Conservation (phyloP, 2,329 filamentous ascomycete species). For the Venturia effusa region DNA sequence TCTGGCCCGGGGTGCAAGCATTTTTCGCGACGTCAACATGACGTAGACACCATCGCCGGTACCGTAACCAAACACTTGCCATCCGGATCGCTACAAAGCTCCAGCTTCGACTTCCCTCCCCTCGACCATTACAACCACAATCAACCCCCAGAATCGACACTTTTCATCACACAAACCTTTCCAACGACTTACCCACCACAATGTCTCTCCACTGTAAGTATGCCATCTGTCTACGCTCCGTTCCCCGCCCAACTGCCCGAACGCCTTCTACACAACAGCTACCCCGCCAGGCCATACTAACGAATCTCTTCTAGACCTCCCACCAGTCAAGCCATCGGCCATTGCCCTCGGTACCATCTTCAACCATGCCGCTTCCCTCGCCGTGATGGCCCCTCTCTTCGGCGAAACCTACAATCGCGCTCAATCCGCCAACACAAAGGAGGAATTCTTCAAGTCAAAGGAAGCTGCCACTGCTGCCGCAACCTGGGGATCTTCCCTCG, state of each 20-base stretch:
- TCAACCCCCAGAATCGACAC: no score
- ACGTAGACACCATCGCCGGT: not conserved
- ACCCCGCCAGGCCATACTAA: not conserved
- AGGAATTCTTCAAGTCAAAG: slow-evolving; percentile 91
- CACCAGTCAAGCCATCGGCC: slow-evolving; percentile 91
- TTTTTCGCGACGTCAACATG: not conserved
- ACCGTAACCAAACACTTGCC: not conserved
- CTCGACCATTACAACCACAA: not conserved
- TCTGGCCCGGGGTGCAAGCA: not conserved
- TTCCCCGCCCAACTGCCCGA: no score
- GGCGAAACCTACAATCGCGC: slow-evolving; percentile 14
- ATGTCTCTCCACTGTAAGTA: slow-evolving; percentile 5
- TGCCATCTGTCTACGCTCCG: not conserved
- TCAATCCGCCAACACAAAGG: slow-evolving; percentile 59
- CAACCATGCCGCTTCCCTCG: slow-evolving; percentile 84
- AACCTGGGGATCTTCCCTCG: slow-evolving; percentile 80
- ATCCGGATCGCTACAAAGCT: not conserved
- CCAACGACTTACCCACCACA: not conserved
- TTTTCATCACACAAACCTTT: not conserved
- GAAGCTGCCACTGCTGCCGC: slow-evolving; percentile 80
- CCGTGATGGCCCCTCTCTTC: slow-evolving; percentile 37
- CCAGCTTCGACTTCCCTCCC: not conserved
- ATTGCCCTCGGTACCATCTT: slow-evolving; percentile 94
- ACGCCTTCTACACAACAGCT: not conserved
- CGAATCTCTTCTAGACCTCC: slow-evolving; percentile 46